Conservation (phyloP, 148 eudicot genomes). For the Polygonum aviculare region DNA sequence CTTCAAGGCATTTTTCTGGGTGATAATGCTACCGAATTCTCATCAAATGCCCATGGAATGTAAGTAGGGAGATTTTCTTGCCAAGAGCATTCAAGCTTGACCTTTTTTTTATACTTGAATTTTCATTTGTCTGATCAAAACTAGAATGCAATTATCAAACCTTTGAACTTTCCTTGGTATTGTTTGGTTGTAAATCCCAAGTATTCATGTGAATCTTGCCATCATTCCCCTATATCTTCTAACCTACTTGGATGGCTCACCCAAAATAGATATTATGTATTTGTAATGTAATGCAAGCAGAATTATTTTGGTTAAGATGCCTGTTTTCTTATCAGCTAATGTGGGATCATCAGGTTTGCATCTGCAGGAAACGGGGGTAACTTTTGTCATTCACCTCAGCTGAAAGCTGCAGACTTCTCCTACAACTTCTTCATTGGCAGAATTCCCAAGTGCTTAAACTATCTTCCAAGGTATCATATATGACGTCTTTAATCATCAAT, state of each 20-base stretch:
- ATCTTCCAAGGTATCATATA: constrained; percentile 56
- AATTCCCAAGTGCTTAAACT: constrained; percentile 75
- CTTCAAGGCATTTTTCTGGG: constrained; percentile 75
- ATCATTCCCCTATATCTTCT: neutral
- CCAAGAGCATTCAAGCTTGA: neutral
- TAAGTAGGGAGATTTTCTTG: constrained; percentile 25
- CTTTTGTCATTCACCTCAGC: constrained; percentile 64
- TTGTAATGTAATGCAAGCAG: neutral
- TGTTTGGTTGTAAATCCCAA: neutral
- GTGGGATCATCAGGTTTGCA: constrained; percentile 46
- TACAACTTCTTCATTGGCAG: constrained; percentile 64
- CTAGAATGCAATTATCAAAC: neutral
- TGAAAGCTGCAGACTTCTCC: constrained; percentile 72
- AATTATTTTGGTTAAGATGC: neutral
- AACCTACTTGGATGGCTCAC: neutral
- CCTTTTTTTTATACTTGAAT: neutral
- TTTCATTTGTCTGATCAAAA: neutral
- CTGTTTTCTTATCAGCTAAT: constrained; percentile 2
- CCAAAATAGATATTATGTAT: neutral
- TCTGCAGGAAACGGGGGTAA: constrained; percentile 36
- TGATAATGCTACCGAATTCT: constrained; percentile 21
- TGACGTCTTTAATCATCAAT: neutral
- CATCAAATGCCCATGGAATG: constrained; percentile 41
- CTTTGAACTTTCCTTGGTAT: neutral
- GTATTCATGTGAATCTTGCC: neutral